Evolutionary conservation across 345 rosid genomes (phyloP), one percentile per base, ranked within the genome.

Genomic region (Hibiscus trionum): DNA sequence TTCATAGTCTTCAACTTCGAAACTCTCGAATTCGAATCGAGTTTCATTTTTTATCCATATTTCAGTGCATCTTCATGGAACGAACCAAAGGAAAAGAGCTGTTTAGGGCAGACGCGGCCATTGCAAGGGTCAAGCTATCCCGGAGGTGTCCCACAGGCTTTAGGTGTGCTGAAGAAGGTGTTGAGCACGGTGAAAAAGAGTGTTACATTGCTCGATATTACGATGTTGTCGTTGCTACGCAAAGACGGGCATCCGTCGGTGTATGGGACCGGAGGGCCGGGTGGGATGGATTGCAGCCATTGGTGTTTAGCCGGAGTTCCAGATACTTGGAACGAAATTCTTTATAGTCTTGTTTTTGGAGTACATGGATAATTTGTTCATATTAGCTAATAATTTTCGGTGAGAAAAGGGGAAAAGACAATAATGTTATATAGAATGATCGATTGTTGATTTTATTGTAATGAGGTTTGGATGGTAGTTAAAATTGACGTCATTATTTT

Each of bases 231-330:
- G 0, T 60, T 88, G 82, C 86, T 91, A 4, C 91, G 97, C 0
- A 91, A 88, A 80, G 98, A 94, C 70, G 98, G 88, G 0, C 98
- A 91, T 77, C 98, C 98, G 75, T 94, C 98, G 1, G 58, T 70
- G 5, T 94, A 87, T 49, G 97, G 97, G 12, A 65, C 86, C 0
- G 77, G 80, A 2, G 94, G 91, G 1, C 73, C 31, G 9, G 72
- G 77, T 0, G 83, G 84, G 91, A 19, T 21, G 84, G 98, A 94
- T 52, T 94, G 98, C 79, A 90, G 91, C 79, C 98, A 91, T 47
- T 93, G 98, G 98, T 93, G 98, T 76, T 88, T 93, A 66, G 73
- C 89, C 0, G 98, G 98, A 5, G 97, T 91, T 77, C 96, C 98
- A 0, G 98, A 93, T 76, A 84, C 91, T 75, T 93, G 97, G 98